phyloP scores from a whole-genome alignment of 352 stramenopile genomes.

The Pseudoperonospora humuli region DNA sequence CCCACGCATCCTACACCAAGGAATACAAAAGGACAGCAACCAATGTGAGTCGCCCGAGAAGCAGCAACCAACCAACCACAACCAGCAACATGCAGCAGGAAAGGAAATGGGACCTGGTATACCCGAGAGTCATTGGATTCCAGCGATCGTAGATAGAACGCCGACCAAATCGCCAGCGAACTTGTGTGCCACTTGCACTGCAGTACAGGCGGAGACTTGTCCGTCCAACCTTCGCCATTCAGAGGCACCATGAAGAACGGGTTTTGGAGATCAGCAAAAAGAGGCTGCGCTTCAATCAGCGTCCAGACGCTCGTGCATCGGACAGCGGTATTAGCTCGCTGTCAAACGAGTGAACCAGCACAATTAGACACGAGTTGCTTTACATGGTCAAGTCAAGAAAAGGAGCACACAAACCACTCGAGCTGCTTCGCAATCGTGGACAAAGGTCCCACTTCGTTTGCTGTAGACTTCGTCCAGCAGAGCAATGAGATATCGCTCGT shows the following conservation, averaged over 20 bases:
- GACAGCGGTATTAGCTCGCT: slow-evolving; percentile 50
- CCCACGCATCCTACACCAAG: slow-evolving; percentile 59
- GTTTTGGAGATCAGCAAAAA: slow-evolving; percentile 52
- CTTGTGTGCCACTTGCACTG: slow-evolving; percentile 85
- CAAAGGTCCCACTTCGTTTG: slow-evolving; percentile 95
- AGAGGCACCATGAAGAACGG: slow-evolving; percentile 68
- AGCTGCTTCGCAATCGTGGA: slow-evolving; percentile 93
- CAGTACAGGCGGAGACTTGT: slow-evolving; percentile 64
- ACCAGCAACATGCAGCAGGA: not conserved
- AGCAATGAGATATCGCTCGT: slow-evolving; percentile 86
- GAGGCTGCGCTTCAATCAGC: slow-evolving; percentile 33
- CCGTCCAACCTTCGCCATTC: slow-evolving; percentile 20
- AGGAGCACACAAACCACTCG: slow-evolving; percentile 56
- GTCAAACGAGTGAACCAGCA: not conserved
- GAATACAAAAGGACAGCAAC: slow-evolving; percentile 1
- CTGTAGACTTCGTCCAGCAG: slow-evolving; percentile 95
- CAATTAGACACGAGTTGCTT: not conserved
- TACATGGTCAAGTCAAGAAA: not conserved
- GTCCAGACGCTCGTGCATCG: slow-evolving; percentile 69
- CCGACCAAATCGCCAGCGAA: slow-evolving; percentile 69
- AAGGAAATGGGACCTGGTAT: slow-evolving; percentile 52
- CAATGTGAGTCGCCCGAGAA: no score
- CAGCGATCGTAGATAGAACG: slow-evolving; percentile 79
- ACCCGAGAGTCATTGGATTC: slow-evolving; percentile 76
- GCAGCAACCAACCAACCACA: no score